phyloP scores from a whole-genome alignment of 2,329 filamentous ascomycete genomes.

The Fusarium siculi region DNA sequence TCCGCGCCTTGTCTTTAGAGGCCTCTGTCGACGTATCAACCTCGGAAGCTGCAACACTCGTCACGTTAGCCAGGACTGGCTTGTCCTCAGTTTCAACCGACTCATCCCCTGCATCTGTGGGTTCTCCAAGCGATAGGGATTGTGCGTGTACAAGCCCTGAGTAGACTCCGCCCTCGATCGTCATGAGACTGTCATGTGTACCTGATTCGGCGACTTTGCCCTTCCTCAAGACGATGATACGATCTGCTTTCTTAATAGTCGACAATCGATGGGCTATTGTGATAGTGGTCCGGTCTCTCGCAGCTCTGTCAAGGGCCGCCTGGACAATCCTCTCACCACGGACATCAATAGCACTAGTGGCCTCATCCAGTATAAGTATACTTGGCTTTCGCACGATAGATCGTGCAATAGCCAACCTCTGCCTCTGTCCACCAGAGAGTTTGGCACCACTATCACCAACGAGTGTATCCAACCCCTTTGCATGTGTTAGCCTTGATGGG shows the following conservation, averaged over 20 bases:
- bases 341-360: slow-evolving; percentile 73
- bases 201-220: slow-evolving; percentile 79
- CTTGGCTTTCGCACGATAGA: slow-evolving; percentile 77
- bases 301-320: slow-evolving; percentile 69
- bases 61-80: slow-evolving; percentile 55
- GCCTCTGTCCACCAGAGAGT: slow-evolving; percentile 86
- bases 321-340: slow-evolving; percentile 70
- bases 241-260: slow-evolving; percentile 80
- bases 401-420: slow-evolving; percentile 81
- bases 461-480: slow-evolving; percentile 73
- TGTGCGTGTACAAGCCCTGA: slow-evolving; percentile 73
- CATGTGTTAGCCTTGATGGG: slow-evolving; percentile 15
- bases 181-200: slow-evolving; percentile 77
- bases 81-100: slow-evolving; percentile 55
- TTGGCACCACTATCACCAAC: slow-evolving; percentile 84
- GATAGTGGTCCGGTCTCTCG: slow-evolving; percentile 73
- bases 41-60: slow-evolving; percentile 56
- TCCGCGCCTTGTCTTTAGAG: slow-evolving; percentile 49
- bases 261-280: slow-evolving; percentile 80
- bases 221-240: slow-evolving; percentile 79
- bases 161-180: slow-evolving; percentile 70
- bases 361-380: slow-evolving; percentile 81
- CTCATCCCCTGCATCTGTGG: slow-evolving; percentile 50
- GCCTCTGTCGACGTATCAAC: slow-evolving; percentile 36
- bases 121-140: slow-evolving; percentile 64